A percentile compares a stretch with the other conserved stretches of the same genome.
Conservation (phyloP, 768 basidiomycete species). For the Plicaturopsis crispa region DNA sequence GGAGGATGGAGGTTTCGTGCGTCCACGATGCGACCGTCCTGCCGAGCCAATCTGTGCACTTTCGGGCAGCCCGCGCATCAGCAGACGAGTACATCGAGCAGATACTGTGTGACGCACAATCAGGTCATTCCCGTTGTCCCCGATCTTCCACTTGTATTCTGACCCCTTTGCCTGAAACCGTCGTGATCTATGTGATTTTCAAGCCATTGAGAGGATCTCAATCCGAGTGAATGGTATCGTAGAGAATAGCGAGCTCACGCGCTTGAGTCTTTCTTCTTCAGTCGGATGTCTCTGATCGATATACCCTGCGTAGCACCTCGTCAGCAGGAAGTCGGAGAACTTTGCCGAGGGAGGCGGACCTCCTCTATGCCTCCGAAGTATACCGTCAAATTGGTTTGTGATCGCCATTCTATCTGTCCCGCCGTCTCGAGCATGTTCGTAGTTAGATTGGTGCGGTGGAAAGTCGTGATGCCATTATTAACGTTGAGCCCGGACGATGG, state of each 20-base stretch:
- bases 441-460: constrained; percentile 37
- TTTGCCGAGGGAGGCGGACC: too few relatives aligned
- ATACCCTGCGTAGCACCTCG: constrained; percentile 23
- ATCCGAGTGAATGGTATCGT: constrained; percentile 7
- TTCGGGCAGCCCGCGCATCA: not conserved
- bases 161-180: constrained; percentile 40
- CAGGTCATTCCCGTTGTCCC: constrained; percentile 34
- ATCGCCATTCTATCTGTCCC: constrained; percentile 47
- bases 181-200: constrained; percentile 32
- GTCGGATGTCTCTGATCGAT: constrained; percentile 39
- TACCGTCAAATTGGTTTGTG: constrained; percentile 33
- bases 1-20: constrained; percentile 27
- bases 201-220: not conserved
- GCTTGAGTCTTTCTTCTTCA: constrained; percentile 39
- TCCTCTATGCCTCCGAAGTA: constrained; percentile 44
- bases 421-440: constrained; percentile 42
- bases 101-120: constrained; percentile 26
- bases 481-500: constrained; percentile 19
- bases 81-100: not conserved
- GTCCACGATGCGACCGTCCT: constrained; percentile 41
- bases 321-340: too few relatives aligned
- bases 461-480: constrained; percentile 34
- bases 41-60: constrained; percentile 45
- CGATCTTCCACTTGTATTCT: constrained; percentile 53
- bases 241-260: constrained; percentile 31